Conservation (phyloP, 352 stramenopile genomes). For the Globisporangium emineosum region DNA sequence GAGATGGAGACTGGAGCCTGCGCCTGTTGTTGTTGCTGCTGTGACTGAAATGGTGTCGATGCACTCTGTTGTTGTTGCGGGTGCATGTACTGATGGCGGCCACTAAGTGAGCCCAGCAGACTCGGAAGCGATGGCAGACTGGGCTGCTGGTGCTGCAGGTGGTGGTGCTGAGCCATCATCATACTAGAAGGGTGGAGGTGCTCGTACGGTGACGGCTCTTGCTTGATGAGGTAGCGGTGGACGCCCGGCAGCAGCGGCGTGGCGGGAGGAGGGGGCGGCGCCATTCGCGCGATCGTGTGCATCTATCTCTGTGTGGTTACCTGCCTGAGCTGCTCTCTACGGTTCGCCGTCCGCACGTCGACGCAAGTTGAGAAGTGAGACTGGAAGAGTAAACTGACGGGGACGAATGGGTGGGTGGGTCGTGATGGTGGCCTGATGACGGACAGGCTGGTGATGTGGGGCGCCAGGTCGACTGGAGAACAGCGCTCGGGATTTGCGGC, state of each 20-base stretch:
- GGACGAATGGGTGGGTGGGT: no score
- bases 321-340: no score
- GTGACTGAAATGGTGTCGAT: background rate
- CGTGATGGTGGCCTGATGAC: background rate
- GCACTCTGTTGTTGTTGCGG: slow-evolving; percentile 1
- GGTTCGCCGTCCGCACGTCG: background rate
- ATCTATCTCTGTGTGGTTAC: slow-evolving; percentile 2
- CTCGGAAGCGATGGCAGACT: slow-evolving; percentile 14
- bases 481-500: slow-evolving; percentile 7
- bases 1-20: slow-evolving; percentile 12
- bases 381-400: background rate
- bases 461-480: slow-evolving; percentile 8
- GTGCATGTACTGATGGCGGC: background rate
- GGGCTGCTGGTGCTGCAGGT: background rate
- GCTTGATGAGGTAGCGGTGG: slow-evolving; percentile 15
- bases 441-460: background rate
- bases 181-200: no score
- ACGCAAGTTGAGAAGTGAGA: slow-evolving; percentile 14
- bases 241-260: slow-evolving; percentile 12
- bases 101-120: slow-evolving; percentile 9
- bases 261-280: background rate
- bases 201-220: slow-evolving; percentile 6
- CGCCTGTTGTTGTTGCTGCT: background rate
- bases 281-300: slow-evolving; percentile 9
- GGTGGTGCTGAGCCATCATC: background rate